Evolutionary conservation across 2,329 filamentous ascomycete genomes (phyloP).

Genomic region (Fusarium virguliforme): DNA sequence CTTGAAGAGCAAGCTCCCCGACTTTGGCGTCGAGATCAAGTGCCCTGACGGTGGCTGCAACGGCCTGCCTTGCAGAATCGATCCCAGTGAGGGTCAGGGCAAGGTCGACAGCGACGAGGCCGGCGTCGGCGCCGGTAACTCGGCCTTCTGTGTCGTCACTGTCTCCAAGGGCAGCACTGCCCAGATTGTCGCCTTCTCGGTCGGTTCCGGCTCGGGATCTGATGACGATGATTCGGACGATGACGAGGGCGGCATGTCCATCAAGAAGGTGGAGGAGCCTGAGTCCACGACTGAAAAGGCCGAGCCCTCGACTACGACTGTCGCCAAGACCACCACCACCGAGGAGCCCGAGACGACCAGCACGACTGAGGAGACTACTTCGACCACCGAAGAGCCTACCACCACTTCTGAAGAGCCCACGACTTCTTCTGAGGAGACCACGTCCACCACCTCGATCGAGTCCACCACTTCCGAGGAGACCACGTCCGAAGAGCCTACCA

Average conservation of each 20-base stretch:
- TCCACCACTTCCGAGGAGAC: constrained; percentile 32
- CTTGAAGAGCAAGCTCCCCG: constrained; percentile 72
- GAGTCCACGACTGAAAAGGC: constrained; percentile 34
- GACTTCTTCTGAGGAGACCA: constrained; percentile 33
- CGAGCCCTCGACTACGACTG: constrained; percentile 46
- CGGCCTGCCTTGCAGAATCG: constrained; percentile 82
- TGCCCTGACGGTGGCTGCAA: constrained; percentile 78
- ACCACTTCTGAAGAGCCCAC: constrained; percentile 40
- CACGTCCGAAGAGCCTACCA: constrained; percentile 37
- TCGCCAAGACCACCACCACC: constrained; percentile 37
- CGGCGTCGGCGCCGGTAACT: constrained; percentile 76
- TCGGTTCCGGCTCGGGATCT: constrained; percentile 54
- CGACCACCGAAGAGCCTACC: constrained; percentile 28
- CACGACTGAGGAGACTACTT: constrained; percentile 42
- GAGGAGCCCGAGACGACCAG: constrained; percentile 36
- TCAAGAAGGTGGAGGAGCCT: constrained; percentile 20
- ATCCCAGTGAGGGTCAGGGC: constrained; percentile 72
- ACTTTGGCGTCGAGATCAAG: constrained; percentile 79
- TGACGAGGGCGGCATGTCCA: neutral
- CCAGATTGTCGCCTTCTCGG: constrained; percentile 75
- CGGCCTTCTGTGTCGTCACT: constrained; percentile 83
- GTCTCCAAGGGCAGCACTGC: constrained; percentile 77
- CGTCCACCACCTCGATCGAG: constrained; percentile 30
- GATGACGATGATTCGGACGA: constrained; percentile 28
- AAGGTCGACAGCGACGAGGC: constrained; percentile 71